phyloP scores from a whole-genome alignment of 2,329 filamentous ascomycete genomes.

The Rutstroemia sp. region DNA sequence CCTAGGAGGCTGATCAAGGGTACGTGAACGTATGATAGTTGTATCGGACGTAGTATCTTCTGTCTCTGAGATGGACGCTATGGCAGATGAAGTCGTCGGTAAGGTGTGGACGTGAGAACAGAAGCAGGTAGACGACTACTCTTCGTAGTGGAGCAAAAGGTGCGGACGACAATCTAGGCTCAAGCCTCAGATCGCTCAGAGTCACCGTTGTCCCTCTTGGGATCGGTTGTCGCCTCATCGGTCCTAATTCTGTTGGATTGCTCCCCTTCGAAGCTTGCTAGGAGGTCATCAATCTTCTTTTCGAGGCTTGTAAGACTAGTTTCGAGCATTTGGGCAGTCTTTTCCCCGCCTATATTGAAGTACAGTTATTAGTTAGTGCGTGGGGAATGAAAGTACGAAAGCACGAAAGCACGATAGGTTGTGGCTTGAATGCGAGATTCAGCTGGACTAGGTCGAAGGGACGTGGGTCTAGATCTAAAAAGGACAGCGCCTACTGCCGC shows the following conservation, averaged over 20 bases:
- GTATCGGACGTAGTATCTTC: too few relatives aligned
- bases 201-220: too few relatives aligned
- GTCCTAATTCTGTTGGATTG: slow-evolving; percentile 6
- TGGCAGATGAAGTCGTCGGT: too few relatives aligned
- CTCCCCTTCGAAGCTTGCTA: slow-evolving; percentile 39
- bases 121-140: too few relatives aligned
- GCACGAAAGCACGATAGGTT: background rate
- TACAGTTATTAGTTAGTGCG: background rate
- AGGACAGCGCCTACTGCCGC: background rate
- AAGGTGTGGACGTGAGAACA: too few relatives aligned
- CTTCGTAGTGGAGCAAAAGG: too few relatives aligned
- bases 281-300: slow-evolving; percentile 46
- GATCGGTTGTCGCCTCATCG: background rate
- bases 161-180: too few relatives aligned
- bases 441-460: background rate
- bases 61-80: too few relatives aligned
- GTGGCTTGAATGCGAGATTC: background rate
- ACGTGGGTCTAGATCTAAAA: background rate
- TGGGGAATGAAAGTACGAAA: background rate
- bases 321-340: slow-evolving; percentile 46
- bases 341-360: slow-evolving; percentile 36
- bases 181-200: too few relatives aligned
- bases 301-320: slow-evolving; percentile 45
- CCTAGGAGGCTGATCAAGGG: too few relatives aligned
- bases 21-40: too few relatives aligned